Conservation (phyloP, 2,329 filamentous ascomycete genomes). For the Fusarium graminum region DNA sequence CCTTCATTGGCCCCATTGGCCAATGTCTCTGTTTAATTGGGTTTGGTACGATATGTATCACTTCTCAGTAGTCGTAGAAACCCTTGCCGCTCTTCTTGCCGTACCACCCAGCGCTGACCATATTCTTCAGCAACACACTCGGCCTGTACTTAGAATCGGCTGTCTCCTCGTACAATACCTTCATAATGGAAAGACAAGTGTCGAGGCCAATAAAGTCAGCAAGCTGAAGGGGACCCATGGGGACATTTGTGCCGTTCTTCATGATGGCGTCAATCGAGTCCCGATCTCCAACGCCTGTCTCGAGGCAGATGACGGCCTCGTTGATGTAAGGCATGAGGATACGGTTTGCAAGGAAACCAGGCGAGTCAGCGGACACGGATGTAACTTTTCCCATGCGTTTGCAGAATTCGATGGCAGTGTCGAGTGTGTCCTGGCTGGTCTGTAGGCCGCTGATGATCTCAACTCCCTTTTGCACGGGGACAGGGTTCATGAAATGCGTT, state of each 20-base stretch:
- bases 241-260: constrained; percentile 99
- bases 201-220: constrained; percentile 98
- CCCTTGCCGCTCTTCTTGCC: constrained; percentile 98
- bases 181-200: constrained; percentile 97
- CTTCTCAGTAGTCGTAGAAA: constrained; percentile 83
- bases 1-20: too few relatives aligned
- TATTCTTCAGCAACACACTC: constrained; percentile 87
- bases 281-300: constrained; percentile 88
- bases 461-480: constrained; percentile 95
- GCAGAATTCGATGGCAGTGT: constrained; percentile 87
- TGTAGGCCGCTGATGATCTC: constrained; percentile 97
- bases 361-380: constrained; percentile 87
- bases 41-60: background rate
- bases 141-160: constrained; percentile 97
- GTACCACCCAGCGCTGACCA: constrained; percentile 98
- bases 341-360: constrained; percentile 94
- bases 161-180: constrained; percentile 89
- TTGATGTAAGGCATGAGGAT: constrained; percentile 99
- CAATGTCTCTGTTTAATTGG: background rate
- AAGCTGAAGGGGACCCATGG: constrained; percentile 94
- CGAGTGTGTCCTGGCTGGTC: constrained; percentile 84
- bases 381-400: constrained; percentile 93
- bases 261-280: constrained; percentile 98
- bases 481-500: constrained; percentile 99
- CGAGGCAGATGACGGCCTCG: constrained; percentile 94